Conservation (phyloP, 2,329 filamentous ascomycete species). For the Hymenoscyphus repandus region DNA sequence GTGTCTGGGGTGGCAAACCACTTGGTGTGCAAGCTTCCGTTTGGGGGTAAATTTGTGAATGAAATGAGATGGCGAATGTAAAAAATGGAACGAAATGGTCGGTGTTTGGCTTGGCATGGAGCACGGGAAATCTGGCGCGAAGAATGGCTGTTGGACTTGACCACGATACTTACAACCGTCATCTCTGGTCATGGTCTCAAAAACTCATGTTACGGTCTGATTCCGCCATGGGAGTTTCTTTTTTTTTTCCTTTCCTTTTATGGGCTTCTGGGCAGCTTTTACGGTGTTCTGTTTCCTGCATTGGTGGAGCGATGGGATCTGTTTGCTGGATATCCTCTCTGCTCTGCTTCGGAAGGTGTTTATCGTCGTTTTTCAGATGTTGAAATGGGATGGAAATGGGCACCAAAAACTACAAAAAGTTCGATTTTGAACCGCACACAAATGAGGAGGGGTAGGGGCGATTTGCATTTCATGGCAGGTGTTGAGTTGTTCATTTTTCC, state of each 20-base stretch:
- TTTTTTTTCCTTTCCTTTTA: not conserved
- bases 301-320: slow-evolving; percentile 10
- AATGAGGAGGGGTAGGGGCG: not conserved
- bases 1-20: slow-evolving; percentile 80
- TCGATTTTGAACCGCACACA: not conserved
- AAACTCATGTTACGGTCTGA: not conserved
- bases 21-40: slow-evolving; percentile 88
- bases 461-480: not conserved
- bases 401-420: not conserved
- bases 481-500: not conserved
- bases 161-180: not conserved
- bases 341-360: slow-evolving; percentile 1
- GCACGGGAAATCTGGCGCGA: slow-evolving; percentile 4
- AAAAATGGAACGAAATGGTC: slow-evolving; percentile 2
- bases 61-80: slow-evolving; percentile 5
- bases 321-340: slow-evolving; percentile 13
- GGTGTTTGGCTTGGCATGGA: slow-evolving; percentile 8
- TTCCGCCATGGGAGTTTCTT: not conserved
- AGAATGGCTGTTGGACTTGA: not conserved
- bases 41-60: slow-evolving; percentile 62
- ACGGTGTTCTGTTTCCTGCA: slow-evolving; percentile 4
- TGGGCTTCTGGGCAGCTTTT: not conserved
- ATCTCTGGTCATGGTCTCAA: not conserved
- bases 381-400: not conserved
- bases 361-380: not conserved